These are phyloP conservation scores for Asterochloris sp. DNA, from an alignment of 139 green algal species.

Conservation along the genomic window DNA sequence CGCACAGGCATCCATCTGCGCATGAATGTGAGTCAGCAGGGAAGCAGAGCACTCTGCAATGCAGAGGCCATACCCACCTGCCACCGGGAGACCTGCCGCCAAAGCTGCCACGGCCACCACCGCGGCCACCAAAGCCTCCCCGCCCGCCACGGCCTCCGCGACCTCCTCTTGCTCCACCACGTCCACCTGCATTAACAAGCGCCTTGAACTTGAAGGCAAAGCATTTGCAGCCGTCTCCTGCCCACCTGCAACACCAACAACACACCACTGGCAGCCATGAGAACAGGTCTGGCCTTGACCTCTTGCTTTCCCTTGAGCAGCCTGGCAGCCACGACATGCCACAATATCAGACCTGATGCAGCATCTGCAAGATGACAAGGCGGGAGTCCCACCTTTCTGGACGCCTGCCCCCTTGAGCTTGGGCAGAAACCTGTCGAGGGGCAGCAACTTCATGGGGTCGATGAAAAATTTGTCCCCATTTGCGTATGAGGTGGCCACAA, in stretches of 20 bases:
- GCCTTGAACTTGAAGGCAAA: background rate
- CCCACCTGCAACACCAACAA: background rate
- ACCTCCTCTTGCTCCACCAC: slow-evolving; percentile 33
- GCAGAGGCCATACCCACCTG: background rate
- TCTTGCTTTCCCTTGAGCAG: background rate
- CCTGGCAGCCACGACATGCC: background rate
- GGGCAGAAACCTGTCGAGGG: slow-evolving; percentile 86
- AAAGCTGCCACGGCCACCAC: slow-evolving; percentile 19
- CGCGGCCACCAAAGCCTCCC: slow-evolving; percentile 30
- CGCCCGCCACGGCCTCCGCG: slow-evolving; percentile 19
- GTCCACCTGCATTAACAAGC: slow-evolving; percentile 18
- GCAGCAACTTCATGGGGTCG: slow-evolving; percentile 86
- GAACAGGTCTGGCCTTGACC: background rate
- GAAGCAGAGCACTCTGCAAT: background rate
- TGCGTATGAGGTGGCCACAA: slow-evolving; percentile 89
- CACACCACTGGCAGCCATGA: background rate
- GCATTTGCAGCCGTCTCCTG: background rate
- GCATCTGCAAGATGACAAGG: background rate
- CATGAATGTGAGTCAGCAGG: too few species aligned
- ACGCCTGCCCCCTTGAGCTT: slow-evolving; percentile 64
- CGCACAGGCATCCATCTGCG: too few species aligned
- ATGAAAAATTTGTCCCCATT: slow-evolving; percentile 98
- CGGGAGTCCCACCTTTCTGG: background rate
- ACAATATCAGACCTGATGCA: background rate
- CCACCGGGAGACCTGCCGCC: slow-evolving; percentile 11